Evolutionary conservation across 1,284 basidiomycete genomes (phyloP).

Genomic region (Ceratobasidium sp.): DNA sequence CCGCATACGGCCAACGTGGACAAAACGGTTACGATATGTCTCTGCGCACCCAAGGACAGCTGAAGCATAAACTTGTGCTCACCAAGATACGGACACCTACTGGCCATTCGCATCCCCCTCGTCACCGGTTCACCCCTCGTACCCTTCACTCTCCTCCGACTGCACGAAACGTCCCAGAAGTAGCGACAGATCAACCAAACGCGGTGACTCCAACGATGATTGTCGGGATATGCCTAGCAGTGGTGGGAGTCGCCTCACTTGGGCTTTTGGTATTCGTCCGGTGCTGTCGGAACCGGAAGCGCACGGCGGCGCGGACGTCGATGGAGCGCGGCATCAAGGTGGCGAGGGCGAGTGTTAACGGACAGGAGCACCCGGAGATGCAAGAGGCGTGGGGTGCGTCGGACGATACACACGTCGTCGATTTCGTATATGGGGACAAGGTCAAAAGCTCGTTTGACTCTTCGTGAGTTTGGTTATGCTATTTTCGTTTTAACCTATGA

Average conservation of each 20-base stretch:
- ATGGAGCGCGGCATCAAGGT: constrained; percentile 27
- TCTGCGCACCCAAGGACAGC: not conserved
- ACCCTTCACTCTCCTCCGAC: not conserved
- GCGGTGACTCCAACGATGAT: constrained; percentile 11
- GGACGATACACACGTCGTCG: constrained; percentile 38
- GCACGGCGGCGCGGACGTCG: not conserved
- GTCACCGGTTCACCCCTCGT: not conserved
- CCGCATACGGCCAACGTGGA: not conserved
- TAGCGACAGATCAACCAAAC: not conserved
- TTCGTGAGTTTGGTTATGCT: constrained; percentile 16
- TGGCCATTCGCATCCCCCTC: not conserved
- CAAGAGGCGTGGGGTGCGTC: constrained; percentile 15
- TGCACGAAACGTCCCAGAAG: not conserved
- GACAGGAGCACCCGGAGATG: not conserved
- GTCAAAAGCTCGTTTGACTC: constrained; percentile 17
- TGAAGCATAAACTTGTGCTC: constrained; percentile 17
- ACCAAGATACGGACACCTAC: constrained; percentile 22
- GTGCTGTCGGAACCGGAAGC: not conserved
- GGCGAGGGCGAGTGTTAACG: not conserved
- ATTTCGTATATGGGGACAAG: constrained; percentile 33
- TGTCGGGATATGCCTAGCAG: constrained; percentile 25
- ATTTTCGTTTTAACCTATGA: not conserved
- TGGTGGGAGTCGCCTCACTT: not conserved
- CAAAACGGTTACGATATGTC: not conserved
- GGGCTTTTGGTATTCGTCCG: constrained; percentile 4